Base-by-base conservation (phyloP, 306 rosid genomes). In the Crotalaria pallida region DNA sequence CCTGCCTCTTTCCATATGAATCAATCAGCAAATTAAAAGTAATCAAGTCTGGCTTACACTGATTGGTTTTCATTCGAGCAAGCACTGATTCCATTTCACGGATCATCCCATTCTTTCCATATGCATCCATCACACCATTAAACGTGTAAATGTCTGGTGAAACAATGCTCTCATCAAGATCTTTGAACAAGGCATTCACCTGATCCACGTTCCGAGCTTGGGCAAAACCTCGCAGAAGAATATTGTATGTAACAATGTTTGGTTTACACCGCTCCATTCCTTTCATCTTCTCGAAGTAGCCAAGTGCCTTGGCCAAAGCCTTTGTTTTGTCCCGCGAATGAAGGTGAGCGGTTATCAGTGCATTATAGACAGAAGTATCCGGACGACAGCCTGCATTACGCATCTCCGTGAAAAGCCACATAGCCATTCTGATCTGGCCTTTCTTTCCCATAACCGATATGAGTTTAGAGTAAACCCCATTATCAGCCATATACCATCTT, bases 391-490 rank as follows among this genome's bases (percentile, higher is more conserved):
- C 92, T 21, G 95, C 79, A 33, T 84, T 94, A 16, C 92, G 89
- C 97, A 94, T 94, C 90, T 94, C 98, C 0, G 98, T 83, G 81
- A 94, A 94, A 53, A 90, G 95, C 98, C 98, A 93, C 92, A 88
- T 88, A 6, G 98, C 97, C 90, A 88, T 77, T 51, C 98, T 84
- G 12, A 80, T 90, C 79, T 94, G 97, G 23, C 98, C 97, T 79
- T 88, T 87, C 86, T 84, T 90, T 31, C 97, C 97, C 98, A 88
- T 88, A 23, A 94, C 86, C 1, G 97, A 88, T 33, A 93, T 93
- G 53, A 93, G 74, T 72, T 90, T 93, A 0, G 98, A 93, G 84
- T 88, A 93, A 64, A 94, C 76, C 9, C 97, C 99, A 69, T 94
- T 88, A 75, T 94, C 99, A 33, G 96, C 95, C 43, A 87, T 69